Conservation (phyloP, 2,329 filamentous ascomycete genomes). For the Neocucurbitaria cava region DNA sequence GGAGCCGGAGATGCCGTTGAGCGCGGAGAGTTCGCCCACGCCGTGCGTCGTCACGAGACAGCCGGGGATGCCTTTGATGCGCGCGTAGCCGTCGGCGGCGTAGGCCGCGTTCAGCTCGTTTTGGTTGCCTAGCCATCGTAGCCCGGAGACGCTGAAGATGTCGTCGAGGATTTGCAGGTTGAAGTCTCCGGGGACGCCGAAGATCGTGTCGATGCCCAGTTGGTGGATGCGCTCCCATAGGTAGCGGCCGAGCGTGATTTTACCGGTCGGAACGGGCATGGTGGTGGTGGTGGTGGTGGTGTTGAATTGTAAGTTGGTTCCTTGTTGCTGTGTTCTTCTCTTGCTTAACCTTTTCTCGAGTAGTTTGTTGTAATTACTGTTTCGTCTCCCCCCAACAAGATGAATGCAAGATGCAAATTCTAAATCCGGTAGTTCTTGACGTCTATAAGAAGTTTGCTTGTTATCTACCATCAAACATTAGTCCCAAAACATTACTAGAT, state of each 20-base stretch:
- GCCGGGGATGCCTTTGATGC: conserved; percentile 59
- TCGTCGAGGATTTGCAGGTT: conserved; percentile 55
- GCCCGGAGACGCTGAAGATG: conserved; percentile 49
- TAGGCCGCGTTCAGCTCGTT: conserved; percentile 67
- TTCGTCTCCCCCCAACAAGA: too few species aligned
- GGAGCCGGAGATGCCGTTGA: conserved; percentile 55
- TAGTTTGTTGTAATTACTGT: too few species aligned
- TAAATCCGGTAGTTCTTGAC: too few species aligned
- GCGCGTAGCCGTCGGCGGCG: conserved; percentile 64
- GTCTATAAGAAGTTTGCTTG: too few species aligned
- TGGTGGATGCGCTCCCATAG: conserved; percentile 53
- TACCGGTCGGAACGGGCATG: conserved; percentile 21
- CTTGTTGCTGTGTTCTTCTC: too few species aligned
- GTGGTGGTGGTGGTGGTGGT: too few species aligned
- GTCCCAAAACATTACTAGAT: too few species aligned
- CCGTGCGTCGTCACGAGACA: conserved; percentile 66
- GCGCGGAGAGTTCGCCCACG: conserved; percentile 60
- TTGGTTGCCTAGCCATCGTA: conserved; percentile 59
- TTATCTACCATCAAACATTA: too few species aligned
- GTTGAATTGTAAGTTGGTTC: too few species aligned
- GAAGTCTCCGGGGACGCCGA: conserved; percentile 56
- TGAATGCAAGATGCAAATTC: too few species aligned
- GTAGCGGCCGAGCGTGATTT: conserved; percentile 51
- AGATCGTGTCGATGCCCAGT: conserved; percentile 50
- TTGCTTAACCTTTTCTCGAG: background rate